Conservation (phyloP, 176 grass and related monocot genomes). For the Pontederia crassipes region DNA sequence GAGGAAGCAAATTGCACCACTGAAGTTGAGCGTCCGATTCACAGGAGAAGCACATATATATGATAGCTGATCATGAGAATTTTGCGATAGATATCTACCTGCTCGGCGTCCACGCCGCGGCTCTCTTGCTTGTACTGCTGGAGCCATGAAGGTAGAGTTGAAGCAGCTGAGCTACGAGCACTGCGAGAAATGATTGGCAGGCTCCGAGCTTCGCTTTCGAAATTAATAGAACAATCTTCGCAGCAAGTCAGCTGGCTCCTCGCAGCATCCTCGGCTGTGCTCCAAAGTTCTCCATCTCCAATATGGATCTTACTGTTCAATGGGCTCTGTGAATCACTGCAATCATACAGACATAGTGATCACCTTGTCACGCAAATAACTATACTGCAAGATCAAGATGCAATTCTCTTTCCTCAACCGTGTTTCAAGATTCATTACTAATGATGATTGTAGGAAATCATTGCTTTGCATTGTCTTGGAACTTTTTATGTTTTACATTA, state of each 20-base stretch:
- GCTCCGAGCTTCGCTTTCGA: conserved; percentile 5
- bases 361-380: not conserved
- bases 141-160: conserved; percentile 41
- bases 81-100: not conserved
- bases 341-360: conserved; percentile 5
- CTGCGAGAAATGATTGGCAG: conserved; percentile 3
- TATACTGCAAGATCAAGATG: conserved; percentile 15
- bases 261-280: conserved; percentile 3
- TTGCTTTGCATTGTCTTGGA: too few relatives aligned
- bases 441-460: too few relatives aligned
- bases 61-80: too few relatives aligned
- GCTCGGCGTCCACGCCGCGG: not conserved
- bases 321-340: conserved; percentile 29
- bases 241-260: conserved; percentile 28
- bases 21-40: too few relatives aligned
- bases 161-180: not conserved
- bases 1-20: too few relatives aligned
- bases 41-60: too few relatives aligned
- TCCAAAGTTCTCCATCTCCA: conserved; percentile 15
- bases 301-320: conserved; percentile 10
- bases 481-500: too few relatives aligned
- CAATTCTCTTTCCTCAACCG: not conserved
- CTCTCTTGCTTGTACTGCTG: conserved; percentile 25
- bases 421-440: not conserved
- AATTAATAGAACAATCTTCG: conserved; percentile 9